Percentiles rank a stretch among this genome's conserved stretches.
Conservation (phyloP, 768 basidiomycete species). For the Pleurotus cornucopiae region DNA sequence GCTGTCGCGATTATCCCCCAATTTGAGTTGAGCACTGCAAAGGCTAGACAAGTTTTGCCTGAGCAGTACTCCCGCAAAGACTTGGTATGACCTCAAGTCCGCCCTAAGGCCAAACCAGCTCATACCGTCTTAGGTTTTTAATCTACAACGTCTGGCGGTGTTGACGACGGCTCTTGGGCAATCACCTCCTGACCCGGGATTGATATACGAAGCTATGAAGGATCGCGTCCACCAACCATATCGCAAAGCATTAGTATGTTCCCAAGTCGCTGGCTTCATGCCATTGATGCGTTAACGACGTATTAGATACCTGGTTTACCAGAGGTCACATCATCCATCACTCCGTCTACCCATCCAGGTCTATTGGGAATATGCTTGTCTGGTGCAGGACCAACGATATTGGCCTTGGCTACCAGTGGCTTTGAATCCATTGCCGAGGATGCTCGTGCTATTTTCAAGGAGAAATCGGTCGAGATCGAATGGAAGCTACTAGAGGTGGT, state of each 20-base stretch:
- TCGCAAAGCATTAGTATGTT: conserved; percentile 74
- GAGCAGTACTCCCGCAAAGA: conserved; percentile 83
- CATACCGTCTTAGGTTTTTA: conserved; percentile 71
- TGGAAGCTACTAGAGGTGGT: conserved; percentile 82
- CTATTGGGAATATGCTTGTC: conserved; percentile 96
- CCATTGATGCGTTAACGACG: not conserved
- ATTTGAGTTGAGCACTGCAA: conserved; percentile 96
- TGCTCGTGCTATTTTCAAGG: conserved; percentile 69
- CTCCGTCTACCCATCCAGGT: conserved; percentile 88
- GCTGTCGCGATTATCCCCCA: conserved; percentile 93
- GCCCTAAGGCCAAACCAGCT: too few relatives aligned
- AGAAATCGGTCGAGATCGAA: conserved; percentile 75
- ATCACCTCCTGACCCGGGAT: conserved; percentile 86
- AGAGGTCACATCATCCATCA: conserved; percentile 85
- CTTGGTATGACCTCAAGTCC: conserved; percentile 43
- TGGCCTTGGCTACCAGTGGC: conserved; percentile 84
- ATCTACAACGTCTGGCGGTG: conserved; percentile 93
- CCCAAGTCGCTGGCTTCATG: not conserved
- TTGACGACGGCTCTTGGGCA: conserved; percentile 90
- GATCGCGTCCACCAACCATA: conserved; percentile 98
- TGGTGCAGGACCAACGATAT: conserved; percentile 95
- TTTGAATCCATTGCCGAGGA: conserved; percentile 85
- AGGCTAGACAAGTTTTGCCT: conserved; percentile 88
- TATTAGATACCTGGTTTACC: conserved; percentile 90
- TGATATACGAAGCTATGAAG: conserved; percentile 99